These are phyloP conservation scores for Calocybe gambosa DNA, from an alignment of 1,284 basidiomycete genomes.

Conservation along the genomic window DNA sequence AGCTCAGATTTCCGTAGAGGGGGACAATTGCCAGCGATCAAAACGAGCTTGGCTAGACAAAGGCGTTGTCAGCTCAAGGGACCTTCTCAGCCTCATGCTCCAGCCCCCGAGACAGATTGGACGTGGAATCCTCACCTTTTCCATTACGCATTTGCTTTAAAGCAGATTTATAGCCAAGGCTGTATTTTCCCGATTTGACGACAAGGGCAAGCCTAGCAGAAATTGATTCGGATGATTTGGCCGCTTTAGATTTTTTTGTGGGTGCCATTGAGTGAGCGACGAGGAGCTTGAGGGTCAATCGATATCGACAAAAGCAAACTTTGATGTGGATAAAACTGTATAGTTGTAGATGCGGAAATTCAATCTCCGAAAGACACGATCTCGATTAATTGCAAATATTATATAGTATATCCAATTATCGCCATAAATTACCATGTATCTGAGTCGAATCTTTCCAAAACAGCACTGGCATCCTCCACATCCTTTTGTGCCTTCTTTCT, in stretches of 20 bases:
- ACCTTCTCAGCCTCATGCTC: constrained; percentile 97
- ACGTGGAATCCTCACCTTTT: constrained; percentile 73
- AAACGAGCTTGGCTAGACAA: constrained; percentile 87
- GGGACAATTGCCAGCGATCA: constrained; percentile 99
- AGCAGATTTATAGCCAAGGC: constrained; percentile 93
- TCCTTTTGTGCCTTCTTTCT: constrained; percentile 96
- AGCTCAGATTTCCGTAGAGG: constrained; percentile 99
- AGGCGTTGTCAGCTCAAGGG: constrained; percentile 61
- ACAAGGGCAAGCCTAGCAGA: constrained; percentile 94
- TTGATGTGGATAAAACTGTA: constrained; percentile 18
- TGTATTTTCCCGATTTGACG: constrained; percentile 95
- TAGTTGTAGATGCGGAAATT: constrained; percentile 23
- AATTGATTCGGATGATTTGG: constrained; percentile 93
- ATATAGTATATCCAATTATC: background rate
- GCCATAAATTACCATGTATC: constrained; percentile 49
- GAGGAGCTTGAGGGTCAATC: constrained; percentile 18
- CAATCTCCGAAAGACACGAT: constrained; percentile 14
- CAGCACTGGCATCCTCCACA: constrained; percentile 74
- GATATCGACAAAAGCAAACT: constrained; percentile 6
- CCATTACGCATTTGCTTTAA: constrained; percentile 98
- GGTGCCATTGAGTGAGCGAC: constrained; percentile 68
- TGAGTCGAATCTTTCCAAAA: constrained; percentile 78
- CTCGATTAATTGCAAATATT: background rate
- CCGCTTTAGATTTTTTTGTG: constrained; percentile 89
- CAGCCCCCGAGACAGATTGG: constrained; percentile 71